Percentiles rank a stretch among this genome's conserved stretches.
These are phyloP conservation scores for Salix brachista DNA, from an alignment of 345 rosid genomes.

Conservation along the genomic window DNA sequence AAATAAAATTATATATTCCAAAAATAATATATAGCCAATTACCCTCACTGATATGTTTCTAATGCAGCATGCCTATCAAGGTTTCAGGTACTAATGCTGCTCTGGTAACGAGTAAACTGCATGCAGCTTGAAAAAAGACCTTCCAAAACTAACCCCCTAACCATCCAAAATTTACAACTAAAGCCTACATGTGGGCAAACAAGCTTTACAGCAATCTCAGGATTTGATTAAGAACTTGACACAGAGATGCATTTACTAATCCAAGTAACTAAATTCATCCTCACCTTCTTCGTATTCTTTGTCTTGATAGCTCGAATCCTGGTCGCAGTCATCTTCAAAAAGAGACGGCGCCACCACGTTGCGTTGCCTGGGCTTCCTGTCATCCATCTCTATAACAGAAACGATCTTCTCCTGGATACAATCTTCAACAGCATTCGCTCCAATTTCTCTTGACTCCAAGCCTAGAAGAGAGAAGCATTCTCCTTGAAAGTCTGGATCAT, in stretches of 20 bases:
- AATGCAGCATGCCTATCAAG: too few species aligned
- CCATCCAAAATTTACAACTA: background rate
- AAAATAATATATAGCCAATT: too few species aligned
- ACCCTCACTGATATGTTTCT: too few species aligned
- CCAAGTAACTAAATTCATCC: constrained; percentile 8
- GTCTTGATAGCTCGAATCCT: constrained; percentile 36
- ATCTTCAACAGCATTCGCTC: constrained; percentile 42
- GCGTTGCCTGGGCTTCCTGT: constrained; percentile 53
- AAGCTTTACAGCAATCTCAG: too few species aligned
- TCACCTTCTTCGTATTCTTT: constrained; percentile 37
- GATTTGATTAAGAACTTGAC: background rate
- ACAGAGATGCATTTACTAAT: background rate
- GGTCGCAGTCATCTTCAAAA: constrained; percentile 43
- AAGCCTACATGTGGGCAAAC: background rate
- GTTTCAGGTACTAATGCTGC: too few species aligned
- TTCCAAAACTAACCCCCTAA: too few species aligned
- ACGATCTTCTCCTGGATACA: constrained; percentile 62
- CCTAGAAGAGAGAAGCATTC: constrained; percentile 82
- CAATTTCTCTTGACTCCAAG: constrained; percentile 36
- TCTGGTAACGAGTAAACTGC: too few species aligned
- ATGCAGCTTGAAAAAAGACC: too few species aligned
- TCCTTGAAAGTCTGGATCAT: constrained; percentile 59
- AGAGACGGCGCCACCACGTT: constrained; percentile 52
- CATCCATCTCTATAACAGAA: constrained; percentile 59
- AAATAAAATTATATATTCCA: too few species aligned